These are phyloP conservation scores for Potentilla sterilis DNA, from an alignment of 306 rosid species.

Conservation along the genomic window DNA sequence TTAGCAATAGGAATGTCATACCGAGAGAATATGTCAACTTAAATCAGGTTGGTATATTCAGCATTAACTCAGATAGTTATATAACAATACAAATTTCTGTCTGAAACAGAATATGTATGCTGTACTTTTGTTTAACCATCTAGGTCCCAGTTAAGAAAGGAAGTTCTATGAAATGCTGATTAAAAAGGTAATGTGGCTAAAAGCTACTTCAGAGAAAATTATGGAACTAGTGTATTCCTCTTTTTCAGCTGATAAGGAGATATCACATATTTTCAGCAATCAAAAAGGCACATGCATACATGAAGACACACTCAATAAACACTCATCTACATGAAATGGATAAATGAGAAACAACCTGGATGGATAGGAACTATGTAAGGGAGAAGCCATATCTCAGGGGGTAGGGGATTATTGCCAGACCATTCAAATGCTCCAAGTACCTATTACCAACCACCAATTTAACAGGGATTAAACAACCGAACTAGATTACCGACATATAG, in stretches of 20 bases:
- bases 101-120: not conserved
- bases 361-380: slow-evolving; percentile 73
- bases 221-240: not conserved
- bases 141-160: not conserved
- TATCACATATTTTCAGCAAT: not conserved
- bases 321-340: not conserved
- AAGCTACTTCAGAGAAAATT: not conserved
- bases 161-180: slow-evolving; percentile 7
- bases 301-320: not conserved
- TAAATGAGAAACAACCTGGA: slow-evolving; percentile 58
- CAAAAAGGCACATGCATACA: not conserved
- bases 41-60: not conserved
- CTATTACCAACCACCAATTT: slow-evolving; percentile 36
- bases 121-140: not conserved
- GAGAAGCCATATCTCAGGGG: slow-evolving; percentile 94
- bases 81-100: not conserved
- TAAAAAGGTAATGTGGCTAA: not conserved
- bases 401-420: slow-evolving; percentile 94
- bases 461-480: not conserved
- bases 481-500: not conserved
- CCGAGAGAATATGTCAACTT: not conserved
- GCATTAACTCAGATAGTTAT: not conserved
- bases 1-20: not conserved
- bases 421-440: slow-evolving; percentile 86
- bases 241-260: not conserved